phyloP scores from a whole-genome alignment of 768 basidiomycete species.

The Termitomyces sp. region DNA sequence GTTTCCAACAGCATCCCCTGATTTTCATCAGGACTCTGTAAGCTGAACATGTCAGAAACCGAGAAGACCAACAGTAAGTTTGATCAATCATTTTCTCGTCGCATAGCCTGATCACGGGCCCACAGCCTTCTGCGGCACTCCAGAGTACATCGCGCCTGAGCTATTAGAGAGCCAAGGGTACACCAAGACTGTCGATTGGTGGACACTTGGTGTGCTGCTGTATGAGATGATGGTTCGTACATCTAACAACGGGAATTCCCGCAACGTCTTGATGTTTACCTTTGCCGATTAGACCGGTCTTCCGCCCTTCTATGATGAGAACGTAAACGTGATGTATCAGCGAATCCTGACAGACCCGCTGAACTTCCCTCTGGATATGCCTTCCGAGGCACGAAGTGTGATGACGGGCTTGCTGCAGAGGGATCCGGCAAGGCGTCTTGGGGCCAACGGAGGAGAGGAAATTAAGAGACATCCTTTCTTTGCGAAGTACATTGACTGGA shows the following conservation, averaged over 20 bases:
- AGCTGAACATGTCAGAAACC: slow-evolving; percentile 94
- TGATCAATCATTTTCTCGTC: background rate
- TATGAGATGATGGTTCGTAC: slow-evolving; percentile 89
- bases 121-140: slow-evolving; percentile 94
- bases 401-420: slow-evolving; percentile 86
- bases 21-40: slow-evolving; percentile 62
- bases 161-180: slow-evolving; percentile 95
- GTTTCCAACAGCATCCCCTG: background rate
- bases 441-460: slow-evolving; percentile 91
- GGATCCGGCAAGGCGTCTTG: slow-evolving; percentile 81
- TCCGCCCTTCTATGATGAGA: slow-evolving; percentile 98
- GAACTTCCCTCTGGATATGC: slow-evolving; percentile 85
- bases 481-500: slow-evolving; percentile 90
- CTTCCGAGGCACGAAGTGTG: slow-evolving; percentile 82
- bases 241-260: slow-evolving; percentile 5
- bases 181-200: slow-evolving; percentile 99
- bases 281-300: slow-evolving; percentile 67
- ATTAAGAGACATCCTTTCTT: slow-evolving; percentile 97
- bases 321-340: slow-evolving; percentile 97
- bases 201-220: slow-evolving; percentile 93
- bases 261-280: background rate
- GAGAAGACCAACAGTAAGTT: slow-evolving; percentile 95
- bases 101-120: slow-evolving; percentile 7
- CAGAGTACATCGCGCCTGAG: slow-evolving; percentile 98
- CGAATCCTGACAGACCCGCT: slow-evolving; percentile 93